phyloP scores from a whole-genome alignment of 345 rosid genomes.

The Pugionium dolabratum region DNA sequence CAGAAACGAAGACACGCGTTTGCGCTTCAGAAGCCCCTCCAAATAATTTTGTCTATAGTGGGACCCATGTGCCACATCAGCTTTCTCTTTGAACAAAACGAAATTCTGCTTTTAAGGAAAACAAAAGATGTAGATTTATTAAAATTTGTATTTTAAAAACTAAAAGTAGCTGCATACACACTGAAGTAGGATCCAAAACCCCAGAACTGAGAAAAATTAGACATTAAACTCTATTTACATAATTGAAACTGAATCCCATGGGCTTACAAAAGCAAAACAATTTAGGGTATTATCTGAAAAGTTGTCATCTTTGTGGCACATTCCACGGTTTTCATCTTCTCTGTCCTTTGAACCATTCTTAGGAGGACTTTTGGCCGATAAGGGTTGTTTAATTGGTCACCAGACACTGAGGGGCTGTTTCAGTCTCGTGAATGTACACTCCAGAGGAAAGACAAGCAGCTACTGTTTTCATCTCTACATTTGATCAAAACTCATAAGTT shows the following conservation, averaged over 20 bases:
- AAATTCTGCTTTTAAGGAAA: no score
- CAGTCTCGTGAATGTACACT: constrained; percentile 22
- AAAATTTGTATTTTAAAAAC: no score
- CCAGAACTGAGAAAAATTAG: constrained; percentile 16
- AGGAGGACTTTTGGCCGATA: constrained; percentile 10
- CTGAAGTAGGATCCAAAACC: constrained; percentile 28
- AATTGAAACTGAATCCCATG: background rate
- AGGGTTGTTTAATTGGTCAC: background rate
- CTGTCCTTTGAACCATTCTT: constrained; percentile 23
- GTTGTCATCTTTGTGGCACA: constrained; percentile 17
- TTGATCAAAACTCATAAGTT: constrained; percentile 7
- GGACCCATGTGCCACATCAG: no score
- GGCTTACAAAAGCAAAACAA: constrained; percentile 13
- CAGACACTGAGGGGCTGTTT: background rate
- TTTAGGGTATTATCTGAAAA: constrained; percentile 9
- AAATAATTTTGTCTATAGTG: background rate
- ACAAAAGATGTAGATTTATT: background rate
- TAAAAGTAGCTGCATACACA: constrained; percentile 13
- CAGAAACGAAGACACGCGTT: background rate
- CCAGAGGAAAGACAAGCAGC: constrained; percentile 59
- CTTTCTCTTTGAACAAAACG: background rate
- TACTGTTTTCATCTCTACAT: constrained; percentile 47
- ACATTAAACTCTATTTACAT: constrained; percentile 24
- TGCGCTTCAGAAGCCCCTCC: no score
- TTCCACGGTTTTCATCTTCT: constrained; percentile 5